Evolutionary conservation across 2,329 filamentous ascomycete species (phyloP), one percentile per base, ranked within the genome.

Genomic region (Neofusicoccum laricinum): DNA sequence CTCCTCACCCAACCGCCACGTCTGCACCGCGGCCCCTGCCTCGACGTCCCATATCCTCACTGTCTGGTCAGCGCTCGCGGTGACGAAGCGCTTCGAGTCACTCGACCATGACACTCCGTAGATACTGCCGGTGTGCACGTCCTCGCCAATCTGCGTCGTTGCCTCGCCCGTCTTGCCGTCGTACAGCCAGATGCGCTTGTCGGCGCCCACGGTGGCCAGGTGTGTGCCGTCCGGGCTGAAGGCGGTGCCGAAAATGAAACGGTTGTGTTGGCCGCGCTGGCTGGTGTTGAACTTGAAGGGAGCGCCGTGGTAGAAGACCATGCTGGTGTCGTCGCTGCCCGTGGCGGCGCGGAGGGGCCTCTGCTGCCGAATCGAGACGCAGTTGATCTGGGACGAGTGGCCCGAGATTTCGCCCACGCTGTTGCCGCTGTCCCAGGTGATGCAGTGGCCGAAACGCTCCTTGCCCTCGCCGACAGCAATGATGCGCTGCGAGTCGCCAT

Each of bases 231-330:
- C 93, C 0, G 94, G 94, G 32, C 92, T 94, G 77, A 97, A 99
- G 2, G 88, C 91, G 4, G 93, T 87, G 32, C 90, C 93, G 71
- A 94, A 91, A 17, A 98, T 88, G 75, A 96, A 98, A 66, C 93
- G 92, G 72, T 89, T 90, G 77, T 99, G 95, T 72, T 92, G 84
- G 17, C 86, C 89, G 66, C 88, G 83, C 53, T 89, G 83, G 77
- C 93, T 94, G n/a, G 85, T 89, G 74, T 93, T 91, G 82, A 97
- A 98, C 76, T 97, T 97, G 84, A 97, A 99, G 0, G 95, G 95
- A 0, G 91, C 91, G 5, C 95, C 94, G 73, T 97, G 91, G 75
- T 96, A 90, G 78, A 98, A 98, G 71, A 94, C 93, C 77, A 97
- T 82, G 74, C 88, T 91, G 73, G 88, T 91, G 76, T 98, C 95